phyloP scores from a whole-genome alignment of 1,284 basidiomycete species.

The Microbotryum saponariae region DNA sequence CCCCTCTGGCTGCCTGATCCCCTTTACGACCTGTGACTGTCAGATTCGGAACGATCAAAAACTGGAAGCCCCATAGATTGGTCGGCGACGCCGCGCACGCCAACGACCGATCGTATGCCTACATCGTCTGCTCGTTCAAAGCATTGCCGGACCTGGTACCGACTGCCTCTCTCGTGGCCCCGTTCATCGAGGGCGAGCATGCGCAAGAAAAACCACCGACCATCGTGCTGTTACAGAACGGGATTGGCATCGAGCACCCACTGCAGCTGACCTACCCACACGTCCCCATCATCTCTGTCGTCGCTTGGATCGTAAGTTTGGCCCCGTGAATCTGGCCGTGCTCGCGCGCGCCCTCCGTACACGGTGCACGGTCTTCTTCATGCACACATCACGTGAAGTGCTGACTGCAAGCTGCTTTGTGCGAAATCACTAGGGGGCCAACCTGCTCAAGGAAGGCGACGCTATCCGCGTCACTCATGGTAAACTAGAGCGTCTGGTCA shows the following conservation, averaged over 20 bases:
- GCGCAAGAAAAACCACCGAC: slow-evolving; percentile 11
- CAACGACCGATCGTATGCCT: slow-evolving; percentile 28
- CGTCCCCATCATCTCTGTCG: slow-evolving; percentile 41
- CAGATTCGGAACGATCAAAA: slow-evolving; percentile 9
- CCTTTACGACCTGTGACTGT: no score
- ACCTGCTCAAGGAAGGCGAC: slow-evolving; percentile 37
- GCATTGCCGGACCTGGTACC: slow-evolving; percentile 27
- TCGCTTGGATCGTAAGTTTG: slow-evolving; percentile 42
- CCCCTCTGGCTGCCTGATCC: no score
- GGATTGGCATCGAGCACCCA: slow-evolving; percentile 45
- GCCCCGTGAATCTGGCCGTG: no score
- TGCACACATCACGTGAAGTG: no score
- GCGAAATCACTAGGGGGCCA: slow-evolving; percentile 33
- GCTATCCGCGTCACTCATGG: slow-evolving; percentile 29
- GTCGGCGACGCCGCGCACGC: slow-evolving; percentile 25
- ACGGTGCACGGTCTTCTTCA: no score
- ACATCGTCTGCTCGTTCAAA: slow-evolving; percentile 17
- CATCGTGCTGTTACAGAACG: slow-evolving; percentile 38
- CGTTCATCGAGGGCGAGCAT: slow-evolving; percentile 24
- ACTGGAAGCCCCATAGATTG: slow-evolving; percentile 31
- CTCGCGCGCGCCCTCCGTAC: no score
- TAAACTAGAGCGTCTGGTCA: slow-evolving; percentile 39
- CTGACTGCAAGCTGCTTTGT: no score
- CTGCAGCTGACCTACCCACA: slow-evolving; percentile 38
- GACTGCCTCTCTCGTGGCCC: slow-evolving; percentile 26